Evolutionary conservation across 108 stramenopile genomes (phyloP).

Genomic region (Cyclotella baltica): DNA sequence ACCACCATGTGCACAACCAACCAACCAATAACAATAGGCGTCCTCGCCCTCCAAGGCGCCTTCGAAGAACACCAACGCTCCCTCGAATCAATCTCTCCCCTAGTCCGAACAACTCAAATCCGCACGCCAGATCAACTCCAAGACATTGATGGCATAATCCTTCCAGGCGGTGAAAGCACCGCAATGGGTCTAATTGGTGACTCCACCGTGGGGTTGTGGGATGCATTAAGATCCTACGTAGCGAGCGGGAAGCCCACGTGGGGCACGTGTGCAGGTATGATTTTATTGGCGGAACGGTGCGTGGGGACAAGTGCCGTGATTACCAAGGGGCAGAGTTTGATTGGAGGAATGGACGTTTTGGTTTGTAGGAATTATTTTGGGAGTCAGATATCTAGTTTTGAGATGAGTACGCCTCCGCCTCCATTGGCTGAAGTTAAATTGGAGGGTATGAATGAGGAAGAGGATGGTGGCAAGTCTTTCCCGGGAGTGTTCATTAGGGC

Average conservation of each 20-base stretch:
- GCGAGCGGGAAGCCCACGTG: conserved; percentile 82
- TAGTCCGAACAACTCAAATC: conserved; percentile 61
- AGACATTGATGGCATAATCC: conserved; percentile 89
- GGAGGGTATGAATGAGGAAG: conserved; percentile 15
- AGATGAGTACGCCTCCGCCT: conserved; percentile 85
- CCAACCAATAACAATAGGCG: conserved; percentile 74
- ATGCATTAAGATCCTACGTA: conserved; percentile 78
- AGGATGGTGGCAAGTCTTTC: conserved; percentile 49
- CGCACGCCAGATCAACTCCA: conserved; percentile 83
- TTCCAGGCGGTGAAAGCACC: conserved; percentile 99
- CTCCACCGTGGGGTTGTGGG: conserved; percentile 63
- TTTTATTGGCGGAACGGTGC: conserved; percentile 93
- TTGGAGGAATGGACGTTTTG: conserved; percentile 94
- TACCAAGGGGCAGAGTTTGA: conserved; percentile 93
- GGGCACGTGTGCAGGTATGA: conserved; percentile 99
- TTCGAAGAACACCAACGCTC: conserved; percentile 94
- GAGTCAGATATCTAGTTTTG: conserved; percentile 94
- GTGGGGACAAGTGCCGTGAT: conserved; percentile 89
- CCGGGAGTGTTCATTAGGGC: conserved; percentile 98
- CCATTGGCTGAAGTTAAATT: conserved; percentile 42
- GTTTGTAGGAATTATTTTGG: conserved; percentile 99
- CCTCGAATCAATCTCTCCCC: conserved; percentile 54
- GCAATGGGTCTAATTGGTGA: conserved; percentile 96
- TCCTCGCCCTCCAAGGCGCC: conserved; percentile 94
- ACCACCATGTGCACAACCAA: conserved; percentile 11